Conservation (phyloP, 306 rosid species). For the Senna siamea region DNA sequence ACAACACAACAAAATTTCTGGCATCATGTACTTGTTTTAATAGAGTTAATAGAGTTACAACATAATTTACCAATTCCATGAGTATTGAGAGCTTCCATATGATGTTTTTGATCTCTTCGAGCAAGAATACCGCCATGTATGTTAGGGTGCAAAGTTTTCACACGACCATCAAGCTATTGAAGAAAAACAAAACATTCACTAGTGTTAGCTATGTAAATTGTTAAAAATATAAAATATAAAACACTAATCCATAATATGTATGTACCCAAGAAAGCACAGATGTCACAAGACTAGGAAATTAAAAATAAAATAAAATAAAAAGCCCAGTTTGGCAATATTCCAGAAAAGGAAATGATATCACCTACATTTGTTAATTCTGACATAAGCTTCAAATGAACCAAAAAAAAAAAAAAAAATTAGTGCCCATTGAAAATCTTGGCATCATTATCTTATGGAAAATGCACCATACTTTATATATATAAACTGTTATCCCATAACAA, state of each 20-base stretch:
- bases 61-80: constrained; percentile 82
- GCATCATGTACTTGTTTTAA: not conserved
- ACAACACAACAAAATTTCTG: not conserved
- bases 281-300: not conserved
- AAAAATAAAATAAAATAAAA: not conserved
- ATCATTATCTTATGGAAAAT: not conserved
- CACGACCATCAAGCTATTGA: constrained; percentile 93
- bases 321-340: not conserved
- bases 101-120: constrained; percentile 88
- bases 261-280: not conserved
- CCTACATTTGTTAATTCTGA: not conserved
- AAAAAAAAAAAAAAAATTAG: too few relatives aligned
- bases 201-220: not conserved
- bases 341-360: not conserved
- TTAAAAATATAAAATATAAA: not conserved
- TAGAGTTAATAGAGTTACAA: constrained; percentile 6
- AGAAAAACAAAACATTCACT: constrained; percentile 32
- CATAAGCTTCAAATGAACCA: not conserved
- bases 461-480: not conserved
- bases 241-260: not conserved
- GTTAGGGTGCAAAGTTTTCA: constrained; percentile 90
- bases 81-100: constrained; percentile 73
- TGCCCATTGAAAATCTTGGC: not conserved
- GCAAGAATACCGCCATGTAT: constrained; percentile 97
- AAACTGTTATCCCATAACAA: not conserved